Evolutionary conservation across 805 yeast species (phyloP).

Genomic region (Cyberlindnera misumaiensis): DNA sequence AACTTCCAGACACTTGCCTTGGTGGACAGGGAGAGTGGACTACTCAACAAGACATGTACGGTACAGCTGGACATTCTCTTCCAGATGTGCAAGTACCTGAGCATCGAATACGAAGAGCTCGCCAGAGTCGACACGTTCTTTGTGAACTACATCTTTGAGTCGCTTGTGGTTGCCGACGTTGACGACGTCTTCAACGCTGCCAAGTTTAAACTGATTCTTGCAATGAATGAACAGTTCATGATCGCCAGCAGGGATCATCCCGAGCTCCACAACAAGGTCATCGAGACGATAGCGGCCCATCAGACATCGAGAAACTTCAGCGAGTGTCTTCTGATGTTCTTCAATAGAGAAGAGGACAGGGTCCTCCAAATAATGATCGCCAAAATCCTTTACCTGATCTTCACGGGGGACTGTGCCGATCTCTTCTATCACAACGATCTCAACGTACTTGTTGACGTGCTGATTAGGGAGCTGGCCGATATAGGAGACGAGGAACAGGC

Average conservation of each 20-base stretch:
- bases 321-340: constrained; percentile 63
- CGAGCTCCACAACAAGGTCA: constrained; percentile 41
- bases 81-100: constrained; percentile 46
- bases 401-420: constrained; percentile 52
- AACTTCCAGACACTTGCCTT: constrained; percentile 16
- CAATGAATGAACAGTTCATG: constrained; percentile 85
- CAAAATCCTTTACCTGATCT: constrained; percentile 67
- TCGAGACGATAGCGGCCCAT: constrained; percentile 42
- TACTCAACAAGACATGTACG: constrained; percentile 31
- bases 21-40: constrained; percentile 23
- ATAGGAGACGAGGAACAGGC: constrained; percentile 52
- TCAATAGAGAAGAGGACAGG: constrained; percentile 70
- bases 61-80: constrained; percentile 46
- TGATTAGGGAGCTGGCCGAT: constrained; percentile 72
- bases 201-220: constrained; percentile 62
- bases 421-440: constrained; percentile 78
- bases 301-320: constrained; percentile 46
- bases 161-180: constrained; percentile 37
- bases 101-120: constrained; percentile 37
- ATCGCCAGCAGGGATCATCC: constrained; percentile 35
- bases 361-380: constrained; percentile 71
- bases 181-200: constrained; percentile 57
- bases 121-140: constrained; percentile 36
- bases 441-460: constrained; percentile 75
- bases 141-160: constrained; percentile 39